Conservation (phyloP, 305 asterid species). For the Fraxinus greggii region DNA sequence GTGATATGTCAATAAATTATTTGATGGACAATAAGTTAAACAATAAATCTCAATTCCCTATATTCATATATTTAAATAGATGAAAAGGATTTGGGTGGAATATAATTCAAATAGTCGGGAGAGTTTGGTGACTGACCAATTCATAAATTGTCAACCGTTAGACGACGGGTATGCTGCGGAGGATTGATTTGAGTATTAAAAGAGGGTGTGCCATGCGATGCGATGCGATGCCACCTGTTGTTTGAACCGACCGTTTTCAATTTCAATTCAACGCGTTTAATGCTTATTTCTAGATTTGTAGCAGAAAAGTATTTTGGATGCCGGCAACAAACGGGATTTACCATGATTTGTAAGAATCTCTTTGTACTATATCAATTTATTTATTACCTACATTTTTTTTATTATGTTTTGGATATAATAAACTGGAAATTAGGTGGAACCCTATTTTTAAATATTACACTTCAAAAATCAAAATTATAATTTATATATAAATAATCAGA, state of each 20-base stretch:
- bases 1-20: no score
- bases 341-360: not conserved
- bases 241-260: not conserved
- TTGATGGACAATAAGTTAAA: no score
- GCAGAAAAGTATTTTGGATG: not conserved
- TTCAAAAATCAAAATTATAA: no score
- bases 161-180: not conserved
- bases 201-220: not conserved
- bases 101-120: not conserved
- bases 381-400: not conserved
- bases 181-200: not conserved
- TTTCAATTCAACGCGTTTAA: not conserved
- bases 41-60: no score
- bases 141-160: not conserved
- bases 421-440: no score
- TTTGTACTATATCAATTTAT: not conserved
- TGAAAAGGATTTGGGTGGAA: not conserved
- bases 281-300: not conserved
- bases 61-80: no score
- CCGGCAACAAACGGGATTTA: not conserved
- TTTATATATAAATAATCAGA: no score
- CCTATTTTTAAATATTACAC: no score
- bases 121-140: not conserved
- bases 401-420: no score
- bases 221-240: not conserved